Evolutionary conservation across 257 asterid species (phyloP).

Genomic region (Catharanthus roseus): DNA sequence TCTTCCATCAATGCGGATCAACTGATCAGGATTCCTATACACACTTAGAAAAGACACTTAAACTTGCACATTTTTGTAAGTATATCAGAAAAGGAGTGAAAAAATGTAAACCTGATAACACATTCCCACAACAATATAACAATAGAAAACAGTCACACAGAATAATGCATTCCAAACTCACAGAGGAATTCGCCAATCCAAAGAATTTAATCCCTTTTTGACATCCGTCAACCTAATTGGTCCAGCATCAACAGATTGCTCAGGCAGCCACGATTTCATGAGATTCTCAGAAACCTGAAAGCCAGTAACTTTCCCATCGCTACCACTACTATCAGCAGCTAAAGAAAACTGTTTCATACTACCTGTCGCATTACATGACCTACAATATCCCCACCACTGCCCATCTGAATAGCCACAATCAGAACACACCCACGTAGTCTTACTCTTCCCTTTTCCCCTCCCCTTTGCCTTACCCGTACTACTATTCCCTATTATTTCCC

Average conservation of each 20-base stretch:
- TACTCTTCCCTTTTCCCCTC: conserved; percentile 59
- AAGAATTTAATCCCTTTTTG: conserved; percentile 37
- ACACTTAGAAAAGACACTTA: not conserved
- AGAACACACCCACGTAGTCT: conserved; percentile 62
- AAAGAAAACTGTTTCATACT: conserved; percentile 59
- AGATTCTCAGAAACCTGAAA: conserved; percentile 47
- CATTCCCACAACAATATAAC: not conserved
- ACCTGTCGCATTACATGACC: conserved; percentile 52
- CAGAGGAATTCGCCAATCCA: conserved; percentile 75
- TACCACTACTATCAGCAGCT: conserved; percentile 18
- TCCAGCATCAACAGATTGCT: conserved; percentile 22
- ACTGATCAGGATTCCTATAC: not conserved
- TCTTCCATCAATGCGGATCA: not conserved
- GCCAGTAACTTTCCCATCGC: conserved; percentile 38
- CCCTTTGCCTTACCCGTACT: conserved; percentile 22
- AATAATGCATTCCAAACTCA: conserved; percentile 30
- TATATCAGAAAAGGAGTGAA: not conserved
- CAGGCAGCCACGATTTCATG: conserved; percentile 60
- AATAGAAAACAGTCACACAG: not conserved
- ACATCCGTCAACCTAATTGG: conserved; percentile 71
- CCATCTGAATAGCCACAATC: conserved; percentile 75
- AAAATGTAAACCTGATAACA: not conserved
- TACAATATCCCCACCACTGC: conserved; percentile 98
- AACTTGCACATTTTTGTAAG: not conserved
- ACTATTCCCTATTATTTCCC: conserved; percentile 44